Evolutionary conservation across 2,329 filamentous ascomycete genomes (phyloP).

Genomic region (Aspergillus niger): DNA sequence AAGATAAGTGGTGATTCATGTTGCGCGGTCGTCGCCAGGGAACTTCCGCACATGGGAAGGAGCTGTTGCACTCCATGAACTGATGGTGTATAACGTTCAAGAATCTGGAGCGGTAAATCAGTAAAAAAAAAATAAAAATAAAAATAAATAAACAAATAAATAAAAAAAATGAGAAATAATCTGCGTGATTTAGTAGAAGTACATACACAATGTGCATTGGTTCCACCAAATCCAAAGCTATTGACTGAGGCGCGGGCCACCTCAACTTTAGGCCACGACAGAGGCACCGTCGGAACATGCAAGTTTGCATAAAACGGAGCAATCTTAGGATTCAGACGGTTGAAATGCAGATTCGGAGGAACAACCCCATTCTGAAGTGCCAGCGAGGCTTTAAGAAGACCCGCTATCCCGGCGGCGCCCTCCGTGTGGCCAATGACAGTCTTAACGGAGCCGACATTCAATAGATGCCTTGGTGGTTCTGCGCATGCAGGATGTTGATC

Average conservation of each 20-base stretch:
- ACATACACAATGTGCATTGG: background rate
- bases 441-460: background rate
- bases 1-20: no score
- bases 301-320: background rate
- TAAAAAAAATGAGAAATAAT: no score
- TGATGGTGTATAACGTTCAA: no score
- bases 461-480: background rate
- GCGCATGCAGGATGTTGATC: background rate
- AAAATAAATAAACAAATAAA: no score
- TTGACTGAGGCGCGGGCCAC: background rate
- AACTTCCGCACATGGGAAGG: no score
- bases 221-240: background rate
- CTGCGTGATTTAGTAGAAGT: no score
- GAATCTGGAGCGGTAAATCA: no score
- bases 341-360: constrained; percentile 44
- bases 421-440: background rate
- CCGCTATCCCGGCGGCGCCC: background rate
- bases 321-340: constrained; percentile 18
- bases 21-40: no score
- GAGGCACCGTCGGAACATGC: background rate
- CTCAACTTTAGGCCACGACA: background rate
- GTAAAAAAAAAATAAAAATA: no score
- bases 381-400: constrained; percentile 23
- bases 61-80: no score
- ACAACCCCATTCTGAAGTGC: constrained; percentile 40